A percentile compares a stretch with the other conserved stretches of the same genome.
Conservation (phyloP, 1,284 basidiomycete species). For the Austroboletus niveus region DNA sequence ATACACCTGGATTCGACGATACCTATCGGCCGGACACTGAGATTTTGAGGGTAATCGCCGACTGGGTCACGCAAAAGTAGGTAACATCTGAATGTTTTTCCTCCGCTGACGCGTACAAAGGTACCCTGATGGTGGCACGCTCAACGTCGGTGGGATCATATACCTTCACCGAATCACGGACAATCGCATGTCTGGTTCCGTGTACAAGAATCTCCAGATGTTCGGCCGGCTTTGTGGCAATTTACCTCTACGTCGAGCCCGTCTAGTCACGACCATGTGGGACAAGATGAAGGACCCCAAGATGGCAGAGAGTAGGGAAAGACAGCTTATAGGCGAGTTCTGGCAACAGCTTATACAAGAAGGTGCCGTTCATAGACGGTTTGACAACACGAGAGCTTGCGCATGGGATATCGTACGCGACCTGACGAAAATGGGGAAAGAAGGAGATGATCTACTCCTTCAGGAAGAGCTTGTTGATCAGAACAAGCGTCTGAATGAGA, state of each 20-base stretch:
- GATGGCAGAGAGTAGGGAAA: conserved; percentile 17
- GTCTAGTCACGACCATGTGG: conserved; percentile 33
- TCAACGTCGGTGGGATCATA: conserved; percentile 21
- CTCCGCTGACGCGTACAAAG: conserved; percentile 1
- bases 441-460: conserved; percentile 8
- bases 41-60: conserved; percentile 19
- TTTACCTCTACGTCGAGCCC: conserved; percentile 22
- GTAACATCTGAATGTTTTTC: background rate
- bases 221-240: conserved; percentile 35
- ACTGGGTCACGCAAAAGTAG: conserved; percentile 15
- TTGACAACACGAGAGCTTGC: background rate
- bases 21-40: conserved; percentile 14
- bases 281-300: conserved; percentile 37
- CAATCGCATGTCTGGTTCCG: conserved; percentile 37
- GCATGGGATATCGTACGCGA: conserved; percentile 7
- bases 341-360: conserved; percentile 29
- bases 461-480: conserved; percentile 23
- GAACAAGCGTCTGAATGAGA: conserved; percentile 17
- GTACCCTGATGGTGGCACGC: conserved; percentile 8
- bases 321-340: conserved; percentile 24
- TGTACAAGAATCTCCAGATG: conserved; percentile 32
- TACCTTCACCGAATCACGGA: conserved; percentile 38
- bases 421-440: background rate
- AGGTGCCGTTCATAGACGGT: conserved; percentile 26
- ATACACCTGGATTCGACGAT: conserved; percentile 28